Evolutionary conservation across 179 eudicot genomes (phyloP).

Genomic region (Corrigiola litoralis): DNA sequence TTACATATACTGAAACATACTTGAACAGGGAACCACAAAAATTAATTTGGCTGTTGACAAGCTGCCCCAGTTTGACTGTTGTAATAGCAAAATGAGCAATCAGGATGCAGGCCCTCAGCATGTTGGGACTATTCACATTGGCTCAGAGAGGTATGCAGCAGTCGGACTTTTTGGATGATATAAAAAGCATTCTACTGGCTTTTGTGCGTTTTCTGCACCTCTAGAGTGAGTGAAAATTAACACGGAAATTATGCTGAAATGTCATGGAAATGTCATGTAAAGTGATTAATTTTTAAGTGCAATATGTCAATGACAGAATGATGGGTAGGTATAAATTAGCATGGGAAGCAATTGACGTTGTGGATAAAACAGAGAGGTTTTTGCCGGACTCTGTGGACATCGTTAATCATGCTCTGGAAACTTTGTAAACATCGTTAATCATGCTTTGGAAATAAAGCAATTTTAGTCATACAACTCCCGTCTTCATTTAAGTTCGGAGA

Average conservation of each 20-base stretch:
- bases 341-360: not conserved
- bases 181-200: not conserved
- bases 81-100: slow-evolving; percentile 45
- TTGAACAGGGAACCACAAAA: slow-evolving; percentile 86
- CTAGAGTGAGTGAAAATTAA: not conserved
- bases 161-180: slow-evolving; percentile 1
- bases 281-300: not conserved
- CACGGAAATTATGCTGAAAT: not conserved
- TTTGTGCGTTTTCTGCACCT: not conserved
- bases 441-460: too few species aligned
- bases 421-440: too few species aligned
- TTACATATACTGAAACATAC: slow-evolving; percentile 3
- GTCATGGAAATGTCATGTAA: not conserved
- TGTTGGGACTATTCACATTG: slow-evolving; percentile 93
- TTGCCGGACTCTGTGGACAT: not conserved
- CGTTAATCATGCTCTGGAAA: not conserved
- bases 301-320: too few species aligned
- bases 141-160: slow-evolving; percentile 70
- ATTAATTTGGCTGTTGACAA: slow-evolving; percentile 83
- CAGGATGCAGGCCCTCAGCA: slow-evolving; percentile 81
- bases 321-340: too few species aligned
- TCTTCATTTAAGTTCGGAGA: too few species aligned
- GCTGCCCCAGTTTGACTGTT: slow-evolving; percentile 71
- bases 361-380: not conserved
- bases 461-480: too few species aligned